phyloP scores from a whole-genome alignment of 495 filamentous ascomycete species.

The Haplographium delicatum region DNA sequence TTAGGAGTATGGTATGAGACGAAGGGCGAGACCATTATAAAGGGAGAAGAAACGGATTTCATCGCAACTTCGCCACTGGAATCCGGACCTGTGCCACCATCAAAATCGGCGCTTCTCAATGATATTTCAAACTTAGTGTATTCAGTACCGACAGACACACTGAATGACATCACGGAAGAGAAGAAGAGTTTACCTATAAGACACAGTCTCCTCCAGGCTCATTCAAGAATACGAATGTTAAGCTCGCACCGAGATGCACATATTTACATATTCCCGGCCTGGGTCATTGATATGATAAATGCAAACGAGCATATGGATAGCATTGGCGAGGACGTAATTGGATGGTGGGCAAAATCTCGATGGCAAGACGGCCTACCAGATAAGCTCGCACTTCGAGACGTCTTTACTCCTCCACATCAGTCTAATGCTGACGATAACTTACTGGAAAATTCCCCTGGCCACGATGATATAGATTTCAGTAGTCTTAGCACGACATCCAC shows the following conservation, averaged over 20 bases:
- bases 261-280: conserved; percentile 87
- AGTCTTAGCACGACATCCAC: conserved; percentile 51
- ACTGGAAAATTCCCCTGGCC: conserved; percentile 31
- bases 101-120: conserved; percentile 55
- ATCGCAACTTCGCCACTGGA: conserved; percentile 65
- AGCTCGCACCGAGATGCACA: conserved; percentile 83
- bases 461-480: conserved; percentile 59
- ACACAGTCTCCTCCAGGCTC: conserved; percentile 61
- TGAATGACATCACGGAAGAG: conserved; percentile 72
- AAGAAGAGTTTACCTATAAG: conserved; percentile 67
- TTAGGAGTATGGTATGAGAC: conserved; percentile 88
- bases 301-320: conserved; percentile 76
- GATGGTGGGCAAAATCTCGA: conserved; percentile 88
- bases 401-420: conserved; percentile 41
- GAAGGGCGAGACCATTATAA: conserved; percentile 61
- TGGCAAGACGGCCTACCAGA: conserved; percentile 80
- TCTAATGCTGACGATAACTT: conserved; percentile 35
- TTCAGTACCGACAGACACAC: conserved; percentile 73
- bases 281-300: conserved; percentile 78
- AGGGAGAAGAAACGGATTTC: conserved; percentile 90
- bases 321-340: conserved; percentile 86
- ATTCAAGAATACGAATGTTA: conserved; percentile 69
- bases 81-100: conserved; percentile 46
- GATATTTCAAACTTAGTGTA: conserved; percentile 62
- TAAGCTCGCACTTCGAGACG: conserved; percentile 67